A percentile compares a stretch with the other conserved stretches of the same genome.
phyloP scores from a whole-genome alignment of 2,329 filamentous ascomycete species.

The Colletotrichum lupini region DNA sequence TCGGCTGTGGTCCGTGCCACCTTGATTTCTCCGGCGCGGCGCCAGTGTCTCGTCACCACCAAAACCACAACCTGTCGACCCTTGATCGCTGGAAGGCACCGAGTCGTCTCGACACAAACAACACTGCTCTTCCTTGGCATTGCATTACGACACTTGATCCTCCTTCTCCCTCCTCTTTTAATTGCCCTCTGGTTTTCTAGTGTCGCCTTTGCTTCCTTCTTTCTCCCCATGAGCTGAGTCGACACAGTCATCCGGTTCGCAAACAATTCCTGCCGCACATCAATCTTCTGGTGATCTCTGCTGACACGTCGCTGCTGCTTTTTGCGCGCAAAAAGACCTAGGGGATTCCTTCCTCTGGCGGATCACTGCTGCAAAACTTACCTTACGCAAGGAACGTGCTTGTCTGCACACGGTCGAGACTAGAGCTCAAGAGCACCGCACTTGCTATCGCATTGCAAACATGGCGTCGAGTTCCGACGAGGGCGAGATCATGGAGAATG shows the following conservation, averaged over 20 bases:
- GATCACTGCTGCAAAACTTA: constrained; percentile 22
- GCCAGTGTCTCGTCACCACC: constrained; percentile 5
- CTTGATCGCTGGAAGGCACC: constrained; percentile 25
- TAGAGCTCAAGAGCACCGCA: background rate
- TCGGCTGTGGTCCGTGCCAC: constrained; percentile 4
- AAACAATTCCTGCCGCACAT: constrained; percentile 36
- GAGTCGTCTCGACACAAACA: constrained; percentile 2
- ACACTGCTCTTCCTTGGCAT: constrained; percentile 1
- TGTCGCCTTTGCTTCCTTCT: constrained; percentile 13
- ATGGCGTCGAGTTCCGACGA: constrained; percentile 77
- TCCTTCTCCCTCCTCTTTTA: constrained; percentile 16
- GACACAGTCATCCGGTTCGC: constrained; percentile 39
- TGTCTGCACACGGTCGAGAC: background rate
- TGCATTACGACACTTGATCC: constrained; percentile 6
- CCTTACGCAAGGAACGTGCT: background rate
- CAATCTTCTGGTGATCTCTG: constrained; percentile 32
- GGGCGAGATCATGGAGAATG: constrained; percentile 85
- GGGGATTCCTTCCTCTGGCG: constrained; percentile 34
- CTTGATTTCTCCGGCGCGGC: constrained; percentile 20
- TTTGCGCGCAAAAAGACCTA: constrained; percentile 33
- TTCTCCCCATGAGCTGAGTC: constrained; percentile 36
- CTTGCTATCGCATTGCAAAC: constrained; percentile 10
- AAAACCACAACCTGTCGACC: constrained; percentile 26
- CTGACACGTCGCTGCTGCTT: constrained; percentile 36
- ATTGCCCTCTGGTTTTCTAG: constrained; percentile 19